A percentile compares a stretch with the other conserved stretches of the same genome.
Conservation (phyloP, 2,329 filamentous ascomycete species). For the Cladophialophora yegresii region DNA sequence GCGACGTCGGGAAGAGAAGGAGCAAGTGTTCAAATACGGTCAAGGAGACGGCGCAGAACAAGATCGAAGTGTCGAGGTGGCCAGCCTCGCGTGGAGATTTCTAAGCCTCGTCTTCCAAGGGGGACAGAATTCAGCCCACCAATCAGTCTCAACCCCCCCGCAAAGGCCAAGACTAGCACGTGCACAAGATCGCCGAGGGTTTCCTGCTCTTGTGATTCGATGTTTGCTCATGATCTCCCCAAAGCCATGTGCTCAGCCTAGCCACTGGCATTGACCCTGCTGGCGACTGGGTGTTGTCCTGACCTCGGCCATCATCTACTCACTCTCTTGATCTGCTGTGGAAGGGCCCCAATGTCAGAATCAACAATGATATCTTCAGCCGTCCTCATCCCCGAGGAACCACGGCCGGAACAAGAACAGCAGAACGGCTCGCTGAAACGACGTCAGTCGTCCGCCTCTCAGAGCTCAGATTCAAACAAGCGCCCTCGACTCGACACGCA, state of each 20-base stretch:
- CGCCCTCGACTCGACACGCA: slow-evolving; percentile 26
- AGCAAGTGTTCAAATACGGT: background rate
- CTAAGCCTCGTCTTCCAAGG: slow-evolving; percentile 18
- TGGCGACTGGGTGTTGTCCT: background rate
- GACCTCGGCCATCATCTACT: background rate
- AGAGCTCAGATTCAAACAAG: slow-evolving; percentile 27
- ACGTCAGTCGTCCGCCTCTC: slow-evolving; percentile 26
- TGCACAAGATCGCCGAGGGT: slow-evolving; percentile 17
- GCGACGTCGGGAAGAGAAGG: background rate
- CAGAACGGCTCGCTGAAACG: slow-evolving; percentile 29
- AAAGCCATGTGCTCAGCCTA: slow-evolving; percentile 3
- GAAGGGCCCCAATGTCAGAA: background rate
- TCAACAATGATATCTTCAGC: slow-evolving; percentile 41
- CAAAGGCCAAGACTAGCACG: slow-evolving; percentile 12
- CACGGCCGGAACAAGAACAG: slow-evolving; percentile 12
- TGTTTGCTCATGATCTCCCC: background rate
- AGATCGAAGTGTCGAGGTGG: background rate
- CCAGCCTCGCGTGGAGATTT: slow-evolving; percentile 24
- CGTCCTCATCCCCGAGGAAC: slow-evolving; percentile 40
- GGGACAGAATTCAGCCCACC: background rate
- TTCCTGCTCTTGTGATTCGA: slow-evolving; percentile 18
- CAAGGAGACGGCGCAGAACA: slow-evolving; percentile 4
- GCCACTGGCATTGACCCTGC: background rate
- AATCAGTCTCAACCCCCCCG: slow-evolving; percentile 12
- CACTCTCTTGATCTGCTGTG: background rate